These are phyloP conservation scores for Ophiostoma novo-ulmi DNA, from an alignment of 2,329 filamentous ascomycete species.

Conservation along the genomic window DNA sequence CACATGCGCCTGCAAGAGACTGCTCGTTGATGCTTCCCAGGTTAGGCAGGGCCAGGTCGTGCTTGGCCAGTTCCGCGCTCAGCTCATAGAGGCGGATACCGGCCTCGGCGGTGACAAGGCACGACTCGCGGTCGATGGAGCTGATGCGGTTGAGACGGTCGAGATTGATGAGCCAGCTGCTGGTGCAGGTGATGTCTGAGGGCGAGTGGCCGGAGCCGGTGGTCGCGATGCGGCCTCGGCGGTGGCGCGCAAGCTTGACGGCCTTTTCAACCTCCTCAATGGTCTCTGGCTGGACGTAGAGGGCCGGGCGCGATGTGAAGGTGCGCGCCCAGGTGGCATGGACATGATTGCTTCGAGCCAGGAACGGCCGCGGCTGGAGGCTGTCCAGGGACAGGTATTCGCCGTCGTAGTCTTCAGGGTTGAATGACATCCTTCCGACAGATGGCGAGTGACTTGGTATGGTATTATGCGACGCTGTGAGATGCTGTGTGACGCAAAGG, in stretches of 20 bases:
- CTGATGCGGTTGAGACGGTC: conserved; percentile 74
- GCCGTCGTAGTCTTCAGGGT: conserved; percentile 27
- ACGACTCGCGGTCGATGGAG: conserved; percentile 57
- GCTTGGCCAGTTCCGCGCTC: conserved; percentile 64
- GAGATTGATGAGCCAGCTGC: conserved; percentile 89
- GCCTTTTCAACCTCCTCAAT: conserved; percentile 78
- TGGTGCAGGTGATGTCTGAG: conserved; percentile 85
- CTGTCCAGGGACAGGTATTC: conserved; percentile 22
- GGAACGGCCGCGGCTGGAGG: conserved; percentile 58
- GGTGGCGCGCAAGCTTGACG: conserved; percentile 72
- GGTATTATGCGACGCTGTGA: not conserved
- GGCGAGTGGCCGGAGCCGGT: conserved; percentile 92
- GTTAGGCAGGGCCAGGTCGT: conserved; percentile 82
- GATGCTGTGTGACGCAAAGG: not conserved
- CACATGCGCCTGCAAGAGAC: conserved; percentile 85
- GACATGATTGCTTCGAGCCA: conserved; percentile 63
- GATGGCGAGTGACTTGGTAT: not conserved
- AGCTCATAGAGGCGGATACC: conserved; percentile 78
- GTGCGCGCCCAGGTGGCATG: conserved; percentile 96
- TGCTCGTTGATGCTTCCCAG: conserved; percentile 93
- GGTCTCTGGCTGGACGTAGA: conserved; percentile 80
- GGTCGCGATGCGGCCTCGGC: conserved; percentile 73
- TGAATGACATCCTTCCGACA: conserved; percentile 19
- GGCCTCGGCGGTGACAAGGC: conserved; percentile 72
- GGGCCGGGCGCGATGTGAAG: conserved; percentile 81